These are phyloP conservation scores for Astraeus odoratus DNA, from an alignment of 768 basidiomycete species.

Conservation along the genomic window DNA sequence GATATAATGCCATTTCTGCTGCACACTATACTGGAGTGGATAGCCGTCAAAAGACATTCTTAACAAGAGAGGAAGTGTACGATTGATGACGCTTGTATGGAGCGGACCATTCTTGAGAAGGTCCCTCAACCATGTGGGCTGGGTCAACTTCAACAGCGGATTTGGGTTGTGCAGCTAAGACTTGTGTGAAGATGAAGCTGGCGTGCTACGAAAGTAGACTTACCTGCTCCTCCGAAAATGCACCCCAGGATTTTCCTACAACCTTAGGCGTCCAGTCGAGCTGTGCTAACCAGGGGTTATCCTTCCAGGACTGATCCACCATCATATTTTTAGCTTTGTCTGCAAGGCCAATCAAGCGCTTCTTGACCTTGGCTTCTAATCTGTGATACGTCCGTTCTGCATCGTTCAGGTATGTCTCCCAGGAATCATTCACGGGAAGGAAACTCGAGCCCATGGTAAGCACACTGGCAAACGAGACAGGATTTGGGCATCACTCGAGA, in stretches of 20 bases:
- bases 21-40: conserved; percentile 47
- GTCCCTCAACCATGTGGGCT: conserved; percentile 54
- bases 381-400: conserved; percentile 74
- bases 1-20: conserved; percentile 64
- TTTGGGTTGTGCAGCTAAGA: conserved; percentile 3
- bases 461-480: conserved; percentile 87
- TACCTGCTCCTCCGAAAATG: conserved; percentile 30
- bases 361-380: conserved; percentile 57
- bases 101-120: conserved; percentile 41
- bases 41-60: conserved; percentile 51
- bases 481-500: conserved; percentile 77
- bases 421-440: conserved; percentile 82
- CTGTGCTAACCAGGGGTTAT: conserved; percentile 81
- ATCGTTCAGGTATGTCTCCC: conserved; percentile 74
- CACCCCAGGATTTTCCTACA: conserved; percentile 60
- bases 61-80: conserved; percentile 62
- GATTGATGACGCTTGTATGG: conserved; percentile 30
- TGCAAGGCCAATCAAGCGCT: conserved; percentile 62
- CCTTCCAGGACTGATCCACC: conserved; percentile 49
- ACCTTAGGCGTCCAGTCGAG: conserved; percentile 94
- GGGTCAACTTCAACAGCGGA: conserved; percentile 7
- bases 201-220: too few species aligned
- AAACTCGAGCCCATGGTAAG: conserved; percentile 90
- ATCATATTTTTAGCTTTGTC: conserved; percentile 45
- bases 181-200: too few species aligned